These are phyloP conservation scores for Chaetomium strumarium DNA, from an alignment of 2,329 filamentous ascomycete species.

Conservation along the genomic window DNA sequence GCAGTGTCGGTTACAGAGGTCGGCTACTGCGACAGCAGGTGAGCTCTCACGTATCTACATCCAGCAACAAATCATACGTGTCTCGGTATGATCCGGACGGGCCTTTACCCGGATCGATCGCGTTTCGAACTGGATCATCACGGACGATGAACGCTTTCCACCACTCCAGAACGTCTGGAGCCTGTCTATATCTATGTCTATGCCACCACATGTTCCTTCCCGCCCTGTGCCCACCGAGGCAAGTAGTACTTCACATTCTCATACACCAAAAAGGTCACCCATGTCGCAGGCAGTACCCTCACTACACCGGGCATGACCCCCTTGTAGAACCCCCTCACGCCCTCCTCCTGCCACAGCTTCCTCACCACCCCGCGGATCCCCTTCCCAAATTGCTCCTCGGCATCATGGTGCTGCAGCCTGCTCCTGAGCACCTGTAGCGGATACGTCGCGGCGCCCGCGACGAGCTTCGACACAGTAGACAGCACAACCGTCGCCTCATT, in stretches of 20 bases:
- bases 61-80: no score
- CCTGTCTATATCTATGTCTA: constrained; percentile 14
- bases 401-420: constrained; percentile 83
- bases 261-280: constrained; percentile 95
- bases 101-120: no score
- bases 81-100: no score
- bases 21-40: neutral
- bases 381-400: constrained; percentile 65
- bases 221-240: constrained; percentile 34
- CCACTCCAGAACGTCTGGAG: neutral
- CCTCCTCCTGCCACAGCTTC: constrained; percentile 75
- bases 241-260: constrained; percentile 82
- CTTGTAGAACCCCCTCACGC: constrained; percentile 80
- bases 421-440: constrained; percentile 91
- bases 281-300: constrained; percentile 86
- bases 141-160: neutral
- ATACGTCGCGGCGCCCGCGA: constrained; percentile 86
- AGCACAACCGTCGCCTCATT: constrained; percentile 76
- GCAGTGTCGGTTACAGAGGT: no score
- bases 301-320: constrained; percentile 85
- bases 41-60: neutral
- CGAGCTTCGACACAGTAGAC: constrained; percentile 75
- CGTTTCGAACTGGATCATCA: no score
- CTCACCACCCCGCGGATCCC: constrained; percentile 63
- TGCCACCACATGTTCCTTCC: neutral